Evolutionary conservation across 2,329 filamentous ascomycete species (phyloP), one percentile per base, ranked within the genome.

Genomic region (Escovopsis weberi): DNA sequence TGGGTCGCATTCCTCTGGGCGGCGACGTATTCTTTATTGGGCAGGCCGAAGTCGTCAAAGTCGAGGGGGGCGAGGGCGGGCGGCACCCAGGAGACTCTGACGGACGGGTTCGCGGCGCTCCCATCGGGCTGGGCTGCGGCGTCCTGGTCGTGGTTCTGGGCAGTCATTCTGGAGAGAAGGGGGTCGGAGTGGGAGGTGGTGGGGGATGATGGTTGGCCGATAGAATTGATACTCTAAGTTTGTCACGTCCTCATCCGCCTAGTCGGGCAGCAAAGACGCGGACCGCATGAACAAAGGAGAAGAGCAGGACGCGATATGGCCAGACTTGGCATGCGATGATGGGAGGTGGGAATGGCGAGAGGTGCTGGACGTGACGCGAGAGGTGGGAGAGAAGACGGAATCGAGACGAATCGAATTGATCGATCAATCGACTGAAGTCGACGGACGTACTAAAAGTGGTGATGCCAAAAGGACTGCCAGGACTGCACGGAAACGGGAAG

Each of bases 31-130:
- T 68, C 73, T 56, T 67, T 69, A 47, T 81, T 70, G 15, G 80
- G 80, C 48, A 85, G 63, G 40, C 81, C 81, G 57, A 85, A 85
- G 50, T 85, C 81, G 58, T 85, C 81, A 45, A 78, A 62, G 53
- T 80, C 75, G 40, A 48, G 45, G 46, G 44, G 44, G 53, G 49
- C 39, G 8, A 38, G 42, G 36, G 46, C 49, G 49, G 50, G 42
- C 46, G 52, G 52, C 58, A 58, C 50, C 52, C 40, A 32, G 38
- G 39, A 42, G n/a, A n/a, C n/a, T n/a, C n/a, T n/a, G 18, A 39
- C 39, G 26, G 40, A 38, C 12, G 38, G 34, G 38, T 38, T 45
- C 44, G 42, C 28, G 39, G 39, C 39, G 19, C 37, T 23, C 38
- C 36, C 48, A n/a, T n/a, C n/a, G 47, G 47, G 52, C 50, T 42